Evolutionary conservation across 2,329 filamentous ascomycete species (phyloP).

Genomic region (Fusarium tuaranense): DNA sequence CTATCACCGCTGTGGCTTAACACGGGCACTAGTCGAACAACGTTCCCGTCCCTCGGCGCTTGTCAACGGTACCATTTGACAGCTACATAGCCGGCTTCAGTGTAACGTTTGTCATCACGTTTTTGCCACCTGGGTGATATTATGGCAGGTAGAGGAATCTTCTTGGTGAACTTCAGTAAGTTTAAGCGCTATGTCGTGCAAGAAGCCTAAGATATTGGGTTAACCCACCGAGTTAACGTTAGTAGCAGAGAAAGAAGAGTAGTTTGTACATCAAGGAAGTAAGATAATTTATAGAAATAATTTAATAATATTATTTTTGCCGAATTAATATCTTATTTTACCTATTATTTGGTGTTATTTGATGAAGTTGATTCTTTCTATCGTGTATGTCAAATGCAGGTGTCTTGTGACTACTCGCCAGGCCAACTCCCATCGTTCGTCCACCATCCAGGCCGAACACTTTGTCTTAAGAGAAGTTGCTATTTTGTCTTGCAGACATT

Average conservation of each 20-base stretch:
- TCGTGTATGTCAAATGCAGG: not conserved
- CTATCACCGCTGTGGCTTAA: not conserved
- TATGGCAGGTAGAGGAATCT: not conserved
- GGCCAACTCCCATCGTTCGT: not conserved
- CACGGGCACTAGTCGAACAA: not conserved
- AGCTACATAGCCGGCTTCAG: not conserved
- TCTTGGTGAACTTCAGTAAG: not conserved
- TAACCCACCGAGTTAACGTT: not conserved
- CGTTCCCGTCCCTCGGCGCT: not conserved
- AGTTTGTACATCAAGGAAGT: not conserved
- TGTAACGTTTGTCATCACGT: not conserved
- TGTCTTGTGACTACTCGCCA: not conserved
- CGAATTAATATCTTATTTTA: not conserved
- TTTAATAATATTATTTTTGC: not conserved
- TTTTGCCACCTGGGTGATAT: not conserved
- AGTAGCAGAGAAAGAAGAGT: not conserved
- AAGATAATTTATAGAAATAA: not conserved
- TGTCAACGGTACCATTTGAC: not conserved
- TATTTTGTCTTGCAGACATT: no score
- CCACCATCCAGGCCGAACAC: not conserved
- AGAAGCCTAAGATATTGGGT: not conserved
- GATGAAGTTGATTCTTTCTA: not conserved
- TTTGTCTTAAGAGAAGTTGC: not conserved
- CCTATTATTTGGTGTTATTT: no score
- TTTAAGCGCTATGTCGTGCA: not conserved